Conservation (phyloP, 1,139 yeast species). For the Zygoascus sp. region DNA sequence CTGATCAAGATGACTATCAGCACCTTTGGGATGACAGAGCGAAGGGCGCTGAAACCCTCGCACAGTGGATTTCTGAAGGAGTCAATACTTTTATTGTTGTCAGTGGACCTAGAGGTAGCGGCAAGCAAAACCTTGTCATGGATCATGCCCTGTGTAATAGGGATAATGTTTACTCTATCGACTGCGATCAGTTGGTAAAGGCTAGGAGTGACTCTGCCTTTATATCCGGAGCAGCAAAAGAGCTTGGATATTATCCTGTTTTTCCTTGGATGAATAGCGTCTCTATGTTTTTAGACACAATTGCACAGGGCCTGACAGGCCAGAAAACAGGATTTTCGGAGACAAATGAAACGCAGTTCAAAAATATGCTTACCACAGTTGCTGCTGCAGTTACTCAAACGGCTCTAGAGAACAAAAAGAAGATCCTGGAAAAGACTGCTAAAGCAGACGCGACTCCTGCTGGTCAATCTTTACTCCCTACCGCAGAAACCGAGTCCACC, state of each 20-base stretch:
- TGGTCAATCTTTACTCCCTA: background rate
- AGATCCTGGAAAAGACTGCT: constrained; percentile 16
- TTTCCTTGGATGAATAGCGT: constrained; percentile 88
- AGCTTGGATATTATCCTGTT: constrained; percentile 86
- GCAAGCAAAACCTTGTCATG: constrained; percentile 76
- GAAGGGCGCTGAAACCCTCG: constrained; percentile 62
- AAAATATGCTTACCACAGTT: constrained; percentile 73
- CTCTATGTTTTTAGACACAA: constrained; percentile 75
- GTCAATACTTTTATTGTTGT: constrained; percentile 82
- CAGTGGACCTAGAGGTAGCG: constrained; percentile 92
- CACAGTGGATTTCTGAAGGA: constrained; percentile 73
- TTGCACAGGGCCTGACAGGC: constrained; percentile 86
- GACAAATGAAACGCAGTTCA: constrained; percentile 74
- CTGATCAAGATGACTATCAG: constrained; percentile 32
- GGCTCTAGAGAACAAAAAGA: constrained; percentile 45
- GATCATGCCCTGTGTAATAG: constrained; percentile 59
- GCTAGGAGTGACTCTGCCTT: constrained; percentile 68
- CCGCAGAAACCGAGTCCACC: background rate
- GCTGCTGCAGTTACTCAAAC: constrained; percentile 67
- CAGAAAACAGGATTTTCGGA: constrained; percentile 91
- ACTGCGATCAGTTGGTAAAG: constrained; percentile 72
- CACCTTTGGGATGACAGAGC: constrained; percentile 65
- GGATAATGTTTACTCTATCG: constrained; percentile 60
- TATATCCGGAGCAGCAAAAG: constrained; percentile 62
- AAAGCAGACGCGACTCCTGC: constrained; percentile 2